A percentile compares a stretch with the other conserved stretches of the same genome.
Evolutionary conservation across 805 yeast genomes (phyloP).

Genomic region (Wickerhamomyces ciferrii): DNA sequence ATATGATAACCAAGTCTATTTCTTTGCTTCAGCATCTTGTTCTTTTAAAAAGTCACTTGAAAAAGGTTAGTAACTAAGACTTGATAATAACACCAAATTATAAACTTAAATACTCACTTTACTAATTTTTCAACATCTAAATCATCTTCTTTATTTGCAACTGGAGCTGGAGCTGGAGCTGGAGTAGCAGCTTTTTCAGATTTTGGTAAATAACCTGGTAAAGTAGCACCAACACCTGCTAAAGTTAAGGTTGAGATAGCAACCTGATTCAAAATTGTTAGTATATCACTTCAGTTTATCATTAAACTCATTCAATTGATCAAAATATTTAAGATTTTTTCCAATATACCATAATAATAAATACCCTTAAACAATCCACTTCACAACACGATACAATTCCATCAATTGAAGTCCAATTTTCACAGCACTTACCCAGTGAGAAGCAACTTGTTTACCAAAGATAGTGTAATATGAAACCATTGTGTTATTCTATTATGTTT

Average conservation of each 20-base stretch:
- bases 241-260: conserved; percentile 26
- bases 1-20: background rate
- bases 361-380: background rate
- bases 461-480: conserved; percentile 24
- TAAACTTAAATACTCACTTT: conserved; percentile 13
- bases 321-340: too few species aligned
- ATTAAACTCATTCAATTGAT: too few species aligned
- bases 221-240: conserved; percentile 26
- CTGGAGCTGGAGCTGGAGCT: conserved; percentile 19
- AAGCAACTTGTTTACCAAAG: conserved; percentile 22
- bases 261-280: too few species aligned
- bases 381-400: background rate
- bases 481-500: background rate
- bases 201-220: conserved; percentile 14
- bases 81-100: background rate
- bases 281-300: too few species aligned
- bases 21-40: conserved; percentile 6
- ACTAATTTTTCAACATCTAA: conserved; percentile 28
- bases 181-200: conserved; percentile 17
- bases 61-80: conserved; percentile 5
- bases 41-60: conserved; percentile 25
- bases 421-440: conserved; percentile 21
- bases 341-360: too few species aligned
- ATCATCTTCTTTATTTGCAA: conserved; percentile 19
- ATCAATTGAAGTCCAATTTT: background rate